These are phyloP conservation scores for Lunularia cruciata DNA, from an alignment of 225 moss, liverwort and hornwort genomes.

Conservation along the genomic window DNA sequence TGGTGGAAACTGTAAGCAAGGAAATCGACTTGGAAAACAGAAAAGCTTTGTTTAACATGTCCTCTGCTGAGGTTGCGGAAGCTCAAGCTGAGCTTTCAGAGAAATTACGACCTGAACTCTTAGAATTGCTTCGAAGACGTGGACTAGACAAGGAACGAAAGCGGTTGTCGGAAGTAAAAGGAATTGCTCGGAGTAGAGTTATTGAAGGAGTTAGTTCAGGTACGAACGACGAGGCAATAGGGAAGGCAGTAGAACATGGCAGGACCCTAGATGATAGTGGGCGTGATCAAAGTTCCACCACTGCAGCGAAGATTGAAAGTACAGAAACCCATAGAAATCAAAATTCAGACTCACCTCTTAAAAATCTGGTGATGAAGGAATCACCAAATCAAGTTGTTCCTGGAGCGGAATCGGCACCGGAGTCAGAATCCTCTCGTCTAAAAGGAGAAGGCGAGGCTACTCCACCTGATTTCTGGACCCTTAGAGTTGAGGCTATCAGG, in stretches of 20 bases:
- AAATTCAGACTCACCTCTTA: not conserved
- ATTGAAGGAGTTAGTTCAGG: not conserved
- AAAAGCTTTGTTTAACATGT: constrained; percentile 68
- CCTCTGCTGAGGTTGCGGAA: constrained; percentile 65
- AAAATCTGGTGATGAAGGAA: not conserved
- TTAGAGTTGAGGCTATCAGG: constrained; percentile 87
- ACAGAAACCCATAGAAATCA: not conserved
- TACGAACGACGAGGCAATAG: not conserved
- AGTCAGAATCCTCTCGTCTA: not conserved
- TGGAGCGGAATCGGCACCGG: not conserved
- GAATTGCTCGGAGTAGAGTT: constrained; percentile 23
- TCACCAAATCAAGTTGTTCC: constrained; percentile 17
- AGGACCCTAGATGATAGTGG: no score
- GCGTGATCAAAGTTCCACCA: not conserved
- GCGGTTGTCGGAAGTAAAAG: constrained; percentile 39
- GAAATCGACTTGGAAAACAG: constrained; percentile 75
- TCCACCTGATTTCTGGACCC: constrained; percentile 60
- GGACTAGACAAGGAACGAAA: constrained; percentile 57
- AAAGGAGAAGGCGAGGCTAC: constrained; percentile 7
- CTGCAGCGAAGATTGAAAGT: not conserved
- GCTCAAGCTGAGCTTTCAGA: constrained; percentile 71
- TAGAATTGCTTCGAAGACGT: constrained; percentile 69
- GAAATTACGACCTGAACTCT: constrained; percentile 61
- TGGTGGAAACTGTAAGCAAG: not conserved
- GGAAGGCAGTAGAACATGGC: no score